A percentile compares a stretch with the other conserved stretches of the same genome.
These are phyloP conservation scores for Kwoniella botswanensis DNA, from an alignment of 768 basidiomycete species.

Conservation along the genomic window DNA sequence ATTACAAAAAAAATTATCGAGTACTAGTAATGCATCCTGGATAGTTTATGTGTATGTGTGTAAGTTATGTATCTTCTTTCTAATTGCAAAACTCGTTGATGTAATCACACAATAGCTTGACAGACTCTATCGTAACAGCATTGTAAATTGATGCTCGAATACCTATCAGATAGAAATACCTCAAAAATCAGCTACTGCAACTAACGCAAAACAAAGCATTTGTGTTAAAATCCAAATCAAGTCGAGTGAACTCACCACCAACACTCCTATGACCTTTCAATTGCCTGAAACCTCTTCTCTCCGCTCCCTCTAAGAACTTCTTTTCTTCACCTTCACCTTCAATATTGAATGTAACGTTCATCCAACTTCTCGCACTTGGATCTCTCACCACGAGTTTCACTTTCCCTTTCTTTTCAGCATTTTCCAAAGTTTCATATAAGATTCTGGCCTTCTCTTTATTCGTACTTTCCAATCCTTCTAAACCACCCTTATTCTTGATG, in stretches of 20 bases:
- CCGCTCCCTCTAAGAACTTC: conserved; percentile 79
- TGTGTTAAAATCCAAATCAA: too few species aligned
- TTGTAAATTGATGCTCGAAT: conserved; percentile 88
- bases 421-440: conserved; percentile 73
- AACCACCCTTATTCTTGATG: conserved; percentile 68
- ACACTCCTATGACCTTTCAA: conserved; percentile 90
- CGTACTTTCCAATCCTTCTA: conserved; percentile 68
- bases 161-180: conserved; percentile 59
- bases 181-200: too few species aligned
- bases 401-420: conserved; percentile 73
- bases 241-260: conserved; percentile 36
- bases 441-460: conserved; percentile 77
- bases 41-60: background rate
- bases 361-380: conserved; percentile 81
- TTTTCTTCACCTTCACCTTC: conserved; percentile 69
- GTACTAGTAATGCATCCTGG: background rate
- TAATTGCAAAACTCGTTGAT: conserved; percentile 56
- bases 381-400: conserved; percentile 71
- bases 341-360: conserved; percentile 91
- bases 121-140: conserved; percentile 77
- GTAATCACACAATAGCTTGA: conserved; percentile 62
- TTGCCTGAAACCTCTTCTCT: conserved; percentile 76
- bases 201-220: too few species aligned
- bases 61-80: background rate
- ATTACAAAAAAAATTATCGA: too few species aligned